phyloP scores from a whole-genome alignment of 1,284 basidiomycete species.

The Coniferiporia weirii region DNA sequence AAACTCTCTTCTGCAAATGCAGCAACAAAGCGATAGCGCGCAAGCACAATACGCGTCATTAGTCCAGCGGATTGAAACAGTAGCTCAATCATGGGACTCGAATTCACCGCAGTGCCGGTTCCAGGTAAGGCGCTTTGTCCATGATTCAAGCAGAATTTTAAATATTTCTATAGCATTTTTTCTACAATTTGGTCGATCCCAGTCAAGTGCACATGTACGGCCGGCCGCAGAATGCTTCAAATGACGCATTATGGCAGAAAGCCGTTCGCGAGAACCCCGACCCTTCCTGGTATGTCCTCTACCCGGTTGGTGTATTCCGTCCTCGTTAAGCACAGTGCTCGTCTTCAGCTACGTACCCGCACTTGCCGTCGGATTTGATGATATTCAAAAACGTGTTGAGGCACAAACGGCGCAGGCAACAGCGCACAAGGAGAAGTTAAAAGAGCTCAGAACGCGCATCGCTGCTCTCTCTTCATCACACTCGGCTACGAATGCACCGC shows the following conservation, averaged over 20 bases:
- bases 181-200: conserved; percentile 84
- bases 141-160: neutral
- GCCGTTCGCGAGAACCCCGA: conserved; percentile 82
- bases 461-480: conserved; percentile 62
- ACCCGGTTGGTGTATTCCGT: neutral
- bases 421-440: conserved; percentile 67
- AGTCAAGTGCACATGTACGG: conserved; percentile 64
- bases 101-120: conserved; percentile 70
- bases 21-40: conserved; percentile 47
- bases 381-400: conserved; percentile 76
- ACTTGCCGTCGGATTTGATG: conserved; percentile 77
- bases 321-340: conserved; percentile 8
- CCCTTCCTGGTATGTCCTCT: conserved; percentile 56
- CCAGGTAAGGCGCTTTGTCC: conserved; percentile 47
- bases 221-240: conserved; percentile 67
- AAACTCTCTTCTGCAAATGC: conserved; percentile 30
- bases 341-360: conserved; percentile 71
- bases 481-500: conserved; percentile 63
- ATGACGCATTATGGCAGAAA: conserved; percentile 77
- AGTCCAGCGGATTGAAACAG: conserved; percentile 58
- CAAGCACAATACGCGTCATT: conserved; percentile 56
- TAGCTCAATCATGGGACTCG: conserved; percentile 72
- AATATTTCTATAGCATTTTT: conserved; percentile 53
- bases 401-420: conserved; percentile 69
- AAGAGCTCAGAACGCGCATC: conserved; percentile 66